Conservation (phyloP, 2,329 filamentous ascomycete species). For the Epichloe gansuensis region DNA sequence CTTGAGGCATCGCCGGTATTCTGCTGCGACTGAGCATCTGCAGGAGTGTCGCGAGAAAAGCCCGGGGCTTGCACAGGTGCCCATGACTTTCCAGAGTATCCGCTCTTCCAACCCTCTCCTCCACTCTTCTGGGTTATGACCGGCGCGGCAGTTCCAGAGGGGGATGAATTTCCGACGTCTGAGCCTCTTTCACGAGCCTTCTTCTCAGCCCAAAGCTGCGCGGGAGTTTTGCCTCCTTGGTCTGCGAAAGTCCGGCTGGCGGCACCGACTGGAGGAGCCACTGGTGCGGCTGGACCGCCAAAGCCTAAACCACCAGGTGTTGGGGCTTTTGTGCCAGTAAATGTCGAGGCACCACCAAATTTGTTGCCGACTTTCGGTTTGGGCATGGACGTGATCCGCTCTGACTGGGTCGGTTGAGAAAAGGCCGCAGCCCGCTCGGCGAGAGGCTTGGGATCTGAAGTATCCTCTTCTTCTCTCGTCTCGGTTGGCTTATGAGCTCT, state of each 20-base stretch:
- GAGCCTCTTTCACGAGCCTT: slow-evolving; percentile 67
- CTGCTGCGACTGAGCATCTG: slow-evolving; percentile 41
- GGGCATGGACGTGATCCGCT: slow-evolving; percentile 73
- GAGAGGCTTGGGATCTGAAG: slow-evolving; percentile 43
- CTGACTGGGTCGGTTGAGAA: slow-evolving; percentile 45
- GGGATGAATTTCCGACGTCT: slow-evolving; percentile 26
- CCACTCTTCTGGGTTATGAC: slow-evolving; percentile 60
- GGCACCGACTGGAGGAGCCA: slow-evolving; percentile 52
- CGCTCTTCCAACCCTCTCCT: slow-evolving; percentile 72
- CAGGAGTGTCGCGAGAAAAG: slow-evolving; percentile 46
- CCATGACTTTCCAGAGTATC: slow-evolving; percentile 84
- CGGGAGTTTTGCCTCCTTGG: slow-evolving; percentile 87
- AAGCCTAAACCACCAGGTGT: slow-evolving; percentile 57
- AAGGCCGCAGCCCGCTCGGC: slow-evolving; percentile 70
- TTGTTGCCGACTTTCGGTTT: slow-evolving; percentile 93
- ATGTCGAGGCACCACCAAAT: slow-evolving; percentile 59
- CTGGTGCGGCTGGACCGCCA: slow-evolving; percentile 42
- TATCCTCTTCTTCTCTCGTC: slow-evolving; percentile 17
- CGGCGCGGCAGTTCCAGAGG: slow-evolving; percentile 34
- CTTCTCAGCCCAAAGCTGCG: slow-evolving; percentile 94
- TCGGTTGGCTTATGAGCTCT: slow-evolving; percentile 56
- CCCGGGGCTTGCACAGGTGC: slow-evolving; percentile 61
- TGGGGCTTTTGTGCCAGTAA: slow-evolving; percentile 81
- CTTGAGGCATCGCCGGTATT: slow-evolving; percentile 40
- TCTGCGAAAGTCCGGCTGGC: slow-evolving; percentile 92